Conservation (phyloP, 2,329 filamentous ascomycete species). For the Aureobasidium sp. region DNA sequence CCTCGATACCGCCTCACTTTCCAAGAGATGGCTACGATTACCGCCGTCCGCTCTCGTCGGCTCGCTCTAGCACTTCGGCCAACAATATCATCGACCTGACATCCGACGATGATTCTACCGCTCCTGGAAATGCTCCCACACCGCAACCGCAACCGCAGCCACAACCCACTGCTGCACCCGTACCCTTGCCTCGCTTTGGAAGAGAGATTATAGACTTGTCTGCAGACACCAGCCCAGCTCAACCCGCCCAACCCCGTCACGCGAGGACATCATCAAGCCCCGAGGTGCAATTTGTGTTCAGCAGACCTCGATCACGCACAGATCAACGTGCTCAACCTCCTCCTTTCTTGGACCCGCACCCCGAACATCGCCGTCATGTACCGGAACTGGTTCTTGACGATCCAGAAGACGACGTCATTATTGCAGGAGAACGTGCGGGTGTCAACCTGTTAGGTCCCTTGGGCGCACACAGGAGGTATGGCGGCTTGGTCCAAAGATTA, state of each 20-base stretch:
- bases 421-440: slow-evolving; percentile 7
- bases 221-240: slow-evolving; percentile 18
- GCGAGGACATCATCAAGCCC: slow-evolving; percentile 26
- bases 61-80: neutral
- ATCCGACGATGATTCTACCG: slow-evolving; percentile 24
- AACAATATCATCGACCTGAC: slow-evolving; percentile 34
- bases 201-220: slow-evolving; percentile 38
- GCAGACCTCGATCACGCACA: slow-evolving; percentile 19
- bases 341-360: neutral
- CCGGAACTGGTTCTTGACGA: slow-evolving; percentile 30
- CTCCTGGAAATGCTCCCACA: neutral
- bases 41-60: slow-evolving; percentile 42
- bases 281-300: slow-evolving; percentile 45
- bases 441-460: neutral
- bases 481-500: neutral
- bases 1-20: slow-evolving; percentile 28
- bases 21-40: slow-evolving; percentile 51
- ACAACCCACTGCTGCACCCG: slow-evolving; percentile 19
- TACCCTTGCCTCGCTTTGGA: slow-evolving; percentile 34
- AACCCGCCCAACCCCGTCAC: slow-evolving; percentile 21
- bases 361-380: slow-evolving; percentile 17
- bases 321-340: slow-evolving; percentile 17
- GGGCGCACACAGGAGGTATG: neutral
- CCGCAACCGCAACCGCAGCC: slow-evolving; percentile 14
- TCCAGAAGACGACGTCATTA: slow-evolving; percentile 28